Evolutionary conservation across 345 rosid species (phyloP), one percentile per base, ranked within the genome.

Genomic region (Syzygium aromaticum): DNA sequence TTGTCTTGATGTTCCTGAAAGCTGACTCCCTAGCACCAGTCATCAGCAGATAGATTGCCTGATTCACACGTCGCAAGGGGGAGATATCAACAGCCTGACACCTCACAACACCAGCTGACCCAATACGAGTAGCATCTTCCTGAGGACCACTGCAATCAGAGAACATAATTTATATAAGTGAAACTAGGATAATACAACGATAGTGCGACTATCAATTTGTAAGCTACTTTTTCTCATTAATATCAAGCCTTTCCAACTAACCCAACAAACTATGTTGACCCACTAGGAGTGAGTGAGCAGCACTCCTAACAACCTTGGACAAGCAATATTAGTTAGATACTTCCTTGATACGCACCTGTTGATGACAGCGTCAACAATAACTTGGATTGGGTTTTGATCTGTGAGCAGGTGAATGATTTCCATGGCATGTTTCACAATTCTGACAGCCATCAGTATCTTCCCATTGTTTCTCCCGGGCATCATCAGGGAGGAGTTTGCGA

Each of bases 71-170:
- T 49, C 98, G 92, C 49, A 97, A 87, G 6, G 99, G 99, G 86
- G 99, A 96, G 91, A 97, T 95, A 95, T 96, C 99, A 77, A 97
- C 99, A 8, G 98, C 99, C 91, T 97, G 99, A 78, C 99, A 95
- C 90, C 99, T 93, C 25, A 97, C 99, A 88, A 96, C 98, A 93
- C 99, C 99, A 86, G 99, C 99, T 85, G 98, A 97, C 19, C 99
- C 99, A 88, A 97, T 97, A 52, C 99, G 94, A 2, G 99, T 96
- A 14, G 99, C 99, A 92, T 96, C 99, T 87, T 97, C 99, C 85
- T 98, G 93, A 1, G 99, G 99, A 54, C 99, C 99, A 92, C 99
- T 97, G 86, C 16, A 51, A 53, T 54, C 56, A 56, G 25, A 57
- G 21, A 85, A 77, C 11, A 17, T 73, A 19, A 40, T 40, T 2